These are phyloP conservation scores for Dendrobium huoshanense DNA, from an alignment of 106 monocot species.

Conservation along the genomic window DNA sequence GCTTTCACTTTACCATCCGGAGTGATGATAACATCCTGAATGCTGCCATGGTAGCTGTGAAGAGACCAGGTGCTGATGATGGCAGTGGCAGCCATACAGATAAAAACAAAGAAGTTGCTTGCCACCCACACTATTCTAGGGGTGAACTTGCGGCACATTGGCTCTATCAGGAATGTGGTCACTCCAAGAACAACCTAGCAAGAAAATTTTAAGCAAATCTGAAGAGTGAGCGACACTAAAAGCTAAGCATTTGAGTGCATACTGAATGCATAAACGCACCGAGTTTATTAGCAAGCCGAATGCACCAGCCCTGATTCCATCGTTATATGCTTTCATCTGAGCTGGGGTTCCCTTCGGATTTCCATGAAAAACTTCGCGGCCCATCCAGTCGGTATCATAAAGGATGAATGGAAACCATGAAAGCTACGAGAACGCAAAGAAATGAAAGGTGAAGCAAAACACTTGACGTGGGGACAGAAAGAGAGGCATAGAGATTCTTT, in stretches of 20 bases:
- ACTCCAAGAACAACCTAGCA: slow-evolving; percentile 62
- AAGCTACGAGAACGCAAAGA: slow-evolving; percentile 21
- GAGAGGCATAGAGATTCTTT: not conserved
- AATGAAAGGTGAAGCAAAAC: not conserved
- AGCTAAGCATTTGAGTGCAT: no score
- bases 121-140: slow-evolving; percentile 63
- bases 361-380: slow-evolving; percentile 93
- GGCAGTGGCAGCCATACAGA: slow-evolving; percentile 51
- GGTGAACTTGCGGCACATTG: slow-evolving; percentile 56
- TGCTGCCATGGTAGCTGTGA: slow-evolving; percentile 15
- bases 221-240: no score
- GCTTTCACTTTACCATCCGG: slow-evolving; percentile 23
- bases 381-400: slow-evolving; percentile 99
- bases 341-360: slow-evolving; percentile 51
- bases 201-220: not conserved
- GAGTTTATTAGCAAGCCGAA: slow-evolving; percentile 90
- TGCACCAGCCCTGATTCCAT: slow-evolving; percentile 83
- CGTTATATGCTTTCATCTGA: slow-evolving; percentile 44
- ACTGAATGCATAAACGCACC: slow-evolving; percentile 28
- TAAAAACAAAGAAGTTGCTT: slow-evolving; percentile 63
- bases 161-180: slow-evolving; percentile 71
- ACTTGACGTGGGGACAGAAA: no score
- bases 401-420: slow-evolving; percentile 98
- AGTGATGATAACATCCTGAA: slow-evolving; percentile 15
- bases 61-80: slow-evolving; percentile 53